Evolutionary conservation across 345 rosid genomes (phyloP).

Genomic region (Dimocarpus longan): DNA sequence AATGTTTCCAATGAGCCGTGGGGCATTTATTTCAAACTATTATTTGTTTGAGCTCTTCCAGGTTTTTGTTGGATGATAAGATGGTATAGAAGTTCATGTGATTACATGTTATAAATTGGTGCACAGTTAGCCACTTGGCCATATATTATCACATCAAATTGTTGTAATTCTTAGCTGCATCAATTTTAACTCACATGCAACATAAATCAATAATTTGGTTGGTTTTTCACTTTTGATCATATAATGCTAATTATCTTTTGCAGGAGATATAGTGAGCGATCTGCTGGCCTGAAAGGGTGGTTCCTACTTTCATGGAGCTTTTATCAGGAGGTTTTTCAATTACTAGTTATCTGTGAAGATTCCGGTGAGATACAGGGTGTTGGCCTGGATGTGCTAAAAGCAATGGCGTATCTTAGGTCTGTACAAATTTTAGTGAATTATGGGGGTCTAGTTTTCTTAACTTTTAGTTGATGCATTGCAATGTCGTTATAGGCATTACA

Average conservation of each 20-base stretch:
- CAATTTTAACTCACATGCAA: neutral
- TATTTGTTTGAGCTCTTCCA: neutral
- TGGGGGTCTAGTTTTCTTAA: neutral
- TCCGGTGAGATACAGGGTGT: neutral
- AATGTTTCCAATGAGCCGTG: neutral
- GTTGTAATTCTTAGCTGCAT: neutral
- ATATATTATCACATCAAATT: neutral
- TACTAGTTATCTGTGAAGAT: neutral
- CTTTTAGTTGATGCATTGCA: neutral
- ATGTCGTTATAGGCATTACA: neutral
- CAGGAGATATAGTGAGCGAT: constrained; percentile 34
- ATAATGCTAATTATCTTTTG: neutral
- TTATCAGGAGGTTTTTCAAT: neutral
- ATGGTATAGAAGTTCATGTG: too few species aligned
- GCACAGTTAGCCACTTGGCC: neutral
- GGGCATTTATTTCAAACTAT: neutral
- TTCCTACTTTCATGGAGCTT: neutral
- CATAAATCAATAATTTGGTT: neutral
- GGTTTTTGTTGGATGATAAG: too few species aligned
- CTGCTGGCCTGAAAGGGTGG: constrained; percentile 15
- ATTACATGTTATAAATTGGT: neutral
- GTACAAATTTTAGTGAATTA: neutral
- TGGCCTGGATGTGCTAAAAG: constrained; percentile 5
- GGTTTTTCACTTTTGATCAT: neutral
- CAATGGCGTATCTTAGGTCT: neutral